phyloP scores from a whole-genome alignment of 345 rosid species.

The Syzygium oleosum region DNA sequence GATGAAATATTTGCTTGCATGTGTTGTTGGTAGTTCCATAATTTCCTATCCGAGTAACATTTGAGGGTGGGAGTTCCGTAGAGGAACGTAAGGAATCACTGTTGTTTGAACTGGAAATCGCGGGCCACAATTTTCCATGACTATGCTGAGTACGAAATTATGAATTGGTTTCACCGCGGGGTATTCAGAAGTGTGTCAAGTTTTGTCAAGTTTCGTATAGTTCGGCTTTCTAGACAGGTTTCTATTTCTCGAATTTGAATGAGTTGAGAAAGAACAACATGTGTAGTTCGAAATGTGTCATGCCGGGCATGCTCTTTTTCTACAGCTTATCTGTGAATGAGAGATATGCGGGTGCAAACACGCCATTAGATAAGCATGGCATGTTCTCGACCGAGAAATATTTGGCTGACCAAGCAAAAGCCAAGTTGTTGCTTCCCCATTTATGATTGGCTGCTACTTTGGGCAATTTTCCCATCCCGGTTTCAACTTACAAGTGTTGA shows the following conservation, averaged over 20 bases:
- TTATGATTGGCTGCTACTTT: neutral
- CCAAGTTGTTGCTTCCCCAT: neutral
- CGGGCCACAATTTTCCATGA: neutral
- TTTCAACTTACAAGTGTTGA: neutral
- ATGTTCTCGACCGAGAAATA: neutral
- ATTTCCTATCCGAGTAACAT: neutral
- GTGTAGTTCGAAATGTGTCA: neutral
- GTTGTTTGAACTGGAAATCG: neutral
- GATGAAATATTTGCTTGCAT: neutral
- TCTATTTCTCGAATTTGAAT: neutral
- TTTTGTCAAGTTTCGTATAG: neutral
- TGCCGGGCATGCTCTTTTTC: neutral
- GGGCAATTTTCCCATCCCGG: neutral
- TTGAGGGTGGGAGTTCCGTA: neutral
- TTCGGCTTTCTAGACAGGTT: neutral
- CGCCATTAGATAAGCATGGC: neutral
- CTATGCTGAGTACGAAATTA: neutral
- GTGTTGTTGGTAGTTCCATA: neutral
- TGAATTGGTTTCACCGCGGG: neutral
- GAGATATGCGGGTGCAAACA: neutral
- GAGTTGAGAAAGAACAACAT: neutral
- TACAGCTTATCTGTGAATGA: neutral
- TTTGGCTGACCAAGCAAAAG: neutral
- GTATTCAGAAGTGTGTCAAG: neutral
- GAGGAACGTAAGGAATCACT: neutral